Conservation (phyloP, 2,329 filamentous ascomycete genomes). For the Neonectria sp. region DNA sequence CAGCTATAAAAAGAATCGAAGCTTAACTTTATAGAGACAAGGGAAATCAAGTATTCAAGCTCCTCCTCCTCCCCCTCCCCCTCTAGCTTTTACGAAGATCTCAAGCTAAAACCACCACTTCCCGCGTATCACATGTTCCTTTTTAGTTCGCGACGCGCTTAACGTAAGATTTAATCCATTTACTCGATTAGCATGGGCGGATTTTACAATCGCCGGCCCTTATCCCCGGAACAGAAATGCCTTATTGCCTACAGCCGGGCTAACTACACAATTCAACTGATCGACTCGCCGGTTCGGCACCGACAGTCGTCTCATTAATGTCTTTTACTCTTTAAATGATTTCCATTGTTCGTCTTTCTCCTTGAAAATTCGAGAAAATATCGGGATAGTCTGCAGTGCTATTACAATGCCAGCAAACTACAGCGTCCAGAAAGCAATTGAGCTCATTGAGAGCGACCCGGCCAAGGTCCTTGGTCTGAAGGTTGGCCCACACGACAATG, state of each 20-base stretch:
- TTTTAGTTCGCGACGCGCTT: no score
- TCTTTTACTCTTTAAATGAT: no score
- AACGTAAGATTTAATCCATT: no score
- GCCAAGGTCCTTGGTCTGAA: slow-evolving; percentile 36
- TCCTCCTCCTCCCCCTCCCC: no score
- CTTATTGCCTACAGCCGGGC: background rate
- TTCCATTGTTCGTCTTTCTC: background rate
- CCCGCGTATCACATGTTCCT: no score
- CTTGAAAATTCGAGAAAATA: background rate
- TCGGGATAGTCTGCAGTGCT: background rate
- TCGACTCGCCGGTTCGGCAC: background rate
- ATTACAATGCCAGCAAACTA: slow-evolving; percentile 10
- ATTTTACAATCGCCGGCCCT: background rate
- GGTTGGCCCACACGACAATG: slow-evolving; percentile 25
- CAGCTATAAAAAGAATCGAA: no score
- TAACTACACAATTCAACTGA: no score
- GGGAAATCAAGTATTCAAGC: no score
- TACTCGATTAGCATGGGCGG: background rate
- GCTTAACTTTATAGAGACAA: no score
- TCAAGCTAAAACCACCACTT: no score
- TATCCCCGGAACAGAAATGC: background rate
- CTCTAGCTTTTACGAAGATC: no score
- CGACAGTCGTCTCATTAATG: background rate
- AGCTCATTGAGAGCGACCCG: slow-evolving; percentile 30
- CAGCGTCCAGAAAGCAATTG: slow-evolving; percentile 7